Evolutionary conservation across 2,329 filamentous ascomycete genomes (phyloP), one percentile per base, ranked within the genome.

Genomic region (Alternaria ethzedia): DNA sequence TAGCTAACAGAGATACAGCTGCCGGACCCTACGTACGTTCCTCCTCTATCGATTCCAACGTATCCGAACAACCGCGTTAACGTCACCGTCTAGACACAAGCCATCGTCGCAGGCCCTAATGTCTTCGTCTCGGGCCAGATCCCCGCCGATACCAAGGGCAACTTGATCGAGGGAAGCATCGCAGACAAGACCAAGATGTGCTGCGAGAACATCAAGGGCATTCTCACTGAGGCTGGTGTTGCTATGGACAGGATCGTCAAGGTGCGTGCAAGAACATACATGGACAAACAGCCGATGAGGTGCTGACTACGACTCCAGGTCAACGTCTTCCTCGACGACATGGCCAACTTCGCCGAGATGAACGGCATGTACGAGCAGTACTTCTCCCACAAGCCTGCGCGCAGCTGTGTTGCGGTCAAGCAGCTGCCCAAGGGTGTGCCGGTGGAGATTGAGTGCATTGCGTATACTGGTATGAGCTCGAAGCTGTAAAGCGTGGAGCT

Each of bases 401-500:
- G 93, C 71, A 94, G 90, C 83, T 97, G 93, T 78, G 93, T 97
- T 57, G 93, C 93, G 6, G 94, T 96, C 69, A 94, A 96, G 86
- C 89, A 92, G 73, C 86, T 97, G 68, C 94, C 94, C 65, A 93
- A 94, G 86, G 89, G 90, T 60, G 93, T 94, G 45, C 90, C 93
- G 64, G 89, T 97, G 23, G 94, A 97, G 86, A 96, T 97, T 78
- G 93, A 97, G 86, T 92, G 89, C 79, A 91, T 96, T 84, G 93
- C 93, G 65, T 80, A 88, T 62, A 70, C 68, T 54, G 79, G 77
- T 77, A 72, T 52, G 75, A 47, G 47, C 17, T 59, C 67, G n/a
- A 75, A 65, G 64, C 59, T 75, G 11, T 75, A 63, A 72, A 17
- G 44, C 41, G 12, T 41, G 2, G n/a, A 7, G 44, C 26, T 21